Conservation (phyloP, 2,329 filamentous ascomycete species). For the Trichoderma asperellum region DNA sequence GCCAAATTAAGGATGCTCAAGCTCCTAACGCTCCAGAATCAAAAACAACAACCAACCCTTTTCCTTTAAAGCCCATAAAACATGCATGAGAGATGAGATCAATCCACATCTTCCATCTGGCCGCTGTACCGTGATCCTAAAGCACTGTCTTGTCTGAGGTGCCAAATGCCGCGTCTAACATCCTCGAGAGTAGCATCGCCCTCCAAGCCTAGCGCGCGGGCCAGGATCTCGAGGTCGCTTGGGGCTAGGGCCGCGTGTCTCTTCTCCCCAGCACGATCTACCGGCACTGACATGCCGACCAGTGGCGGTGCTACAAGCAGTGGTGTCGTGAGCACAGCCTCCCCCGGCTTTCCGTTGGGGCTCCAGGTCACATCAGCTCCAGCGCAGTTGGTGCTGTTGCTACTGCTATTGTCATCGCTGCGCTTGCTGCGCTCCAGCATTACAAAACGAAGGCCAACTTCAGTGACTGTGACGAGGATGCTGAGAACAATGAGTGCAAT, state of each 20-base stretch:
- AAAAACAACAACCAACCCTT: neutral
- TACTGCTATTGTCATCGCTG: slow-evolving; percentile 29
- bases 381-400: slow-evolving; percentile 27
- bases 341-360: slow-evolving; percentile 20
- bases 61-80: neutral
- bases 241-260: slow-evolving; percentile 30
- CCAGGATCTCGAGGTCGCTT: slow-evolving; percentile 43
- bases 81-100: neutral
- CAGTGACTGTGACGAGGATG: slow-evolving; percentile 87
- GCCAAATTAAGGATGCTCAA: neutral
- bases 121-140: slow-evolving; percentile 4
- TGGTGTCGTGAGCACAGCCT: slow-evolving; percentile 32
- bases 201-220: slow-evolving; percentile 41
- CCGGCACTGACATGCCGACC: slow-evolving; percentile 12
- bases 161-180: slow-evolving; percentile 41
- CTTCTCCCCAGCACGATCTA: neutral
- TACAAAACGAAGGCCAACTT: slow-evolving; percentile 84
- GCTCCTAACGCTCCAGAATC: neutral
- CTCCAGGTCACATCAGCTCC: slow-evolving; percentile 31
- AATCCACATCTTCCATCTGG: slow-evolving; percentile 8
- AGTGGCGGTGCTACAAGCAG: neutral
- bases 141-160: slow-evolving; percentile 35
- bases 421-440: slow-evolving; percentile 57
- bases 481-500: slow-evolving; percentile 90
- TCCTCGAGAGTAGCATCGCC: slow-evolving; percentile 44